Evolutionary conservation across 768 basidiomycete species (phyloP), one percentile per base, ranked within the genome.

Genomic region (Lentinula boryana): DNA sequence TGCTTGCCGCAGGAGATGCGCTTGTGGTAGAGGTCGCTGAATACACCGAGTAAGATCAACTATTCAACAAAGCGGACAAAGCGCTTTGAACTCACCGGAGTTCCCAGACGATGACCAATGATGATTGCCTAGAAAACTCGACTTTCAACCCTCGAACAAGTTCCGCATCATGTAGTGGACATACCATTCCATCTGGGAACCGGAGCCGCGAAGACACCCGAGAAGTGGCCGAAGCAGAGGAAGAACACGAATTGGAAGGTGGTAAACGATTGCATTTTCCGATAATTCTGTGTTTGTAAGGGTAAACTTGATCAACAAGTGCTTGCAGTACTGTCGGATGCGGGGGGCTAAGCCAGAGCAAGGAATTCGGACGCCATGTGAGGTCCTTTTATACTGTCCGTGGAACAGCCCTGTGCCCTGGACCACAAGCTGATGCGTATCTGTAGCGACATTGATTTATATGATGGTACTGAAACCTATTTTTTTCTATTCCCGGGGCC

Each of bases 261-360:
- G 23, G 15, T 31, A 21, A 32, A 57, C 44, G 23, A 38, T 33
- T 9, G 51, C 56, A 57, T 57, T 38, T 43, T 43, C 44, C 44
- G 23, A 57, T 18, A 46, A 57, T 46, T 43, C 56, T 35, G 43
- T 46, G 36, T 32, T 31, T 33, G 27, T 23, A 51, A 5, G 3
- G n/a, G 27, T 16, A 31, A 31, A 58, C 44, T 46, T 58, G 56
- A 46, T 57, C 56, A 57, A 57, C 56, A 57, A 57, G 56, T 44
- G 36, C 44, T 55, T 51, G 31, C 57, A 48, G 46, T 46, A 18
- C 40, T 40, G 55, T 36, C 38, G 23, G 38, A 18, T 43, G 23
- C 31, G 16, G 56, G 56, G 56, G 56, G 56, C 56, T 57, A 58
- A 35, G n/a, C 44, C 57, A 58, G 46, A 58, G 57, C 43, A 49